Evolutionary conservation across 139 green algal species (phyloP), one percentile per base, ranked within the genome.

Genomic region (Closterium sp.): DNA sequence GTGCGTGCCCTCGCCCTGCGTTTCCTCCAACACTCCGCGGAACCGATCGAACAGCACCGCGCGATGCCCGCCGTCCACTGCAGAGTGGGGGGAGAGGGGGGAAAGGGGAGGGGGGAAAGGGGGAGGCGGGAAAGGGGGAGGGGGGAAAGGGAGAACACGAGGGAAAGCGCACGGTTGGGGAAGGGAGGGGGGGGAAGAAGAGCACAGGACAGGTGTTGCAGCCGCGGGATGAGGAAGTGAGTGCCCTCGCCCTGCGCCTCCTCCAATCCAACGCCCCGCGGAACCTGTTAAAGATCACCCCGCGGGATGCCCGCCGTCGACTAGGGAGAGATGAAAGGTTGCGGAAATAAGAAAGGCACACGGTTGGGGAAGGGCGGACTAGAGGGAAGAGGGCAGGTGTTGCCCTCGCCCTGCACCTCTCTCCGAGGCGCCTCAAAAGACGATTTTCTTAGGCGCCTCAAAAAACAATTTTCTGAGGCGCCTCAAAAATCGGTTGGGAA

Each of bases 11-110:
- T 99, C 98, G 23, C 96, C 95, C 0, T 96, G 91, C 0, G 96
- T 96, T 84, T 97, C 93, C 0, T 96, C 90, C 84, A 98, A 90
- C 76, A 99, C 97, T 85, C 98, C 98, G 16, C 95, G 90, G 87
- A 99, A 97, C 8, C 98, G 95, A 92, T 99, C 98, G 76, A 99
- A 99, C 86, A 99, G 97, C 4, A 99, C 97, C n/a, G 97, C 97
- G 8, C 97, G 94, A 92, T 99, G 96, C 4, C 98, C 98, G 21
- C 98, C 98, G 94, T 99, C 98, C 16, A 99, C 98, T 93, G 91
- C 87, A 85, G 28, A 6, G 84, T 16, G 84, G 84, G 76, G 84
- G 6, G 4, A 33, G 84, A 87, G 4, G 4, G 4, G 6, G 84
- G 84, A 33, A 12, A 33, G 4, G 6, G 84, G 6, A 16, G 4